These are phyloP conservation scores for Xylariales sp. DNA, from an alignment of 2,329 filamentous ascomycete genomes.

Conservation along the genomic window DNA sequence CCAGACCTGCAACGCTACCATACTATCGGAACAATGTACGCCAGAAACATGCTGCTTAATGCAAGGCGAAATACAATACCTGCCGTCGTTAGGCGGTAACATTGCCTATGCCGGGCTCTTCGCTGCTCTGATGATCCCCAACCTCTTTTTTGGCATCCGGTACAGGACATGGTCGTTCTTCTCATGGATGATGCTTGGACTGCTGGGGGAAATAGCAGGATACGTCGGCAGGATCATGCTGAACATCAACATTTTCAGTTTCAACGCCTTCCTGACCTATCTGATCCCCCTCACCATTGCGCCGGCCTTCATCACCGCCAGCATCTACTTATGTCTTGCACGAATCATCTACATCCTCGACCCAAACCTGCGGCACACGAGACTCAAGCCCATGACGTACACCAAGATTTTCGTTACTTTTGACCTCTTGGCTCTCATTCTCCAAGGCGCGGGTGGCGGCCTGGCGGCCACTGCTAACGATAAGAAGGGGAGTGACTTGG, in stretches of 20 bases:
- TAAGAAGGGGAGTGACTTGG: constrained; percentile 15
- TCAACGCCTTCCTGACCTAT: constrained; percentile 38
- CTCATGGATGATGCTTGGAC: constrained; percentile 35
- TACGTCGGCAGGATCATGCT: constrained; percentile 40
- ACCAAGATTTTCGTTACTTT: constrained; percentile 29
- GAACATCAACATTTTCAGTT: constrained; percentile 33
- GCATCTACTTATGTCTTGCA: constrained; percentile 52
- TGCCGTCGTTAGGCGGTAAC: constrained; percentile 25
- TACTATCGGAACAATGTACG: no score
- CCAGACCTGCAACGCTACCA: no score
- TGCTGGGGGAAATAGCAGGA: constrained; percentile 40
- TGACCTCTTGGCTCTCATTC: constrained; percentile 38
- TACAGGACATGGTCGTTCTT: constrained; percentile 14
- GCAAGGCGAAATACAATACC: constrained; percentile 1
- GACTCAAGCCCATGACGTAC: constrained; percentile 15
- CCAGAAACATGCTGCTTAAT: constrained; percentile 4
- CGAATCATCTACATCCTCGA: constrained; percentile 36
- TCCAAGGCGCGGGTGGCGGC: constrained; percentile 41
- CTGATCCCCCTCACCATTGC: constrained; percentile 52
- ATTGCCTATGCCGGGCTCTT: constrained; percentile 15
- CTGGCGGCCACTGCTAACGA: constrained; percentile 25
- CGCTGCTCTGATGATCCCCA: constrained; percentile 10
- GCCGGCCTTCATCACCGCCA: constrained; percentile 50
- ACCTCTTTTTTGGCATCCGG: constrained; percentile 12
- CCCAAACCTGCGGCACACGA: constrained; percentile 6